These are phyloP conservation scores for Tuber magnatum DNA, from an alignment of 495 filamentous ascomycete species.

Conservation along the genomic window DNA sequence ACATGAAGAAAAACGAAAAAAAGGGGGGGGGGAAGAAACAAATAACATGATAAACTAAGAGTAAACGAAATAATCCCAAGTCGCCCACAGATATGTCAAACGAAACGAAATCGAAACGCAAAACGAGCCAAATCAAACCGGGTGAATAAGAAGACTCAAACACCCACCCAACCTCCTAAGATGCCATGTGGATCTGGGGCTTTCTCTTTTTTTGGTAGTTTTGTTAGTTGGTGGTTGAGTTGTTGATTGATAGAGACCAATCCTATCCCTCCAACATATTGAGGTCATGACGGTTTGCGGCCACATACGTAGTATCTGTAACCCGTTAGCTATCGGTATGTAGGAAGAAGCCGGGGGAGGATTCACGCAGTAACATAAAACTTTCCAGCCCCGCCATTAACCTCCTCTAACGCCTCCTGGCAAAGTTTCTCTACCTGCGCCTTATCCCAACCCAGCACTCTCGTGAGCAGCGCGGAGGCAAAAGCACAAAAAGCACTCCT, in stretches of 20 bases:
- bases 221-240: neutral
- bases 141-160: neutral
- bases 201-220: neutral
- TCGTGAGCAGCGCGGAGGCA: conserved; percentile 20
- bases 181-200: neutral
- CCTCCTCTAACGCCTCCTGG: conserved; percentile 48
- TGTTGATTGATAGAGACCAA: neutral
- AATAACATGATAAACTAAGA: neutral
- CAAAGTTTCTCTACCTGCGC: conserved; percentile 14
- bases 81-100: neutral
- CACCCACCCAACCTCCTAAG: neutral
- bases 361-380: conserved; percentile 40
- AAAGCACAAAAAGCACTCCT: conserved; percentile 25
- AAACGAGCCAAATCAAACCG: neutral
- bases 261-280: neutral
- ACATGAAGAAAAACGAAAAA: neutral
- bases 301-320: conserved; percentile 18
- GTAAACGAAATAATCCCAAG: neutral
- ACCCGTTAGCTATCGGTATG: neutral
- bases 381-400: conserved; percentile 49
- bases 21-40: neutral
- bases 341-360: neutral
- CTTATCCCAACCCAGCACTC: conserved; percentile 16
- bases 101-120: neutral
- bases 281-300: conserved; percentile 13